Base-by-base conservation (phyloP, 2,329 filamentous ascomycete species). In the Lanzia echinophila region DNA sequence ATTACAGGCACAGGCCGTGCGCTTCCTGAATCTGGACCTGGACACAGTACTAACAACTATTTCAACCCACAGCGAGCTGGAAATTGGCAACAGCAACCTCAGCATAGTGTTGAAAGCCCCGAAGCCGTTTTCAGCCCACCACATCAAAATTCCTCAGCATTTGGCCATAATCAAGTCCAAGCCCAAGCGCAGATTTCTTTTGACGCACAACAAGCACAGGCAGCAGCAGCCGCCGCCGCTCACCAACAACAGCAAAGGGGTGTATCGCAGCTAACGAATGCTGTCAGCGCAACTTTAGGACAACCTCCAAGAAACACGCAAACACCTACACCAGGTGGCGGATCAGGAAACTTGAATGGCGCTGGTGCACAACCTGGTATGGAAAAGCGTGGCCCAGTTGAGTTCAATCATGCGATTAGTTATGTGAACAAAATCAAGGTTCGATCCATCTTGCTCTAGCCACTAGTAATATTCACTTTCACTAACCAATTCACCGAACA, bases 381-480 rank as follows among this genome's bases (percentile, higher is more conserved):
- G 68, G 91, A 95, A 70, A 95, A 94, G 67, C 83, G 91, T 53
- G 92, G 91, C 0, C 94, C 94, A 1, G 94, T 99, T 17, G 94
- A 99, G 68, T 99, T 99, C 71, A 99, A 99, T 68, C 94, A 99
- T 72, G 94, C 94, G 0, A 99, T 99, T 60, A 97, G 91, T 69
- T 99, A 99, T 66, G 94, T 99, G 52, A 99, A 99, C 69, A 99
- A 99, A 74, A 99, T 99, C 66, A 99, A 99, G 85, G 91, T 94
- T 43, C 31, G 38, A 36, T n/a, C 32, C 12, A 73, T 70, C 58
- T 49, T 13, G 34, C 33, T 70, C 58, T 49, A 10, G 34, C 33
- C 47, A 33, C 41, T 32, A 13, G 28, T 43, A 33, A 12, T 42
- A 44, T 19, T 53, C 36, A 32, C 38, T 36, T 38, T 15, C 44